phyloP scores from a whole-genome alignment of 2,329 filamentous ascomycete genomes.

The Davidsoniella eucalypti region DNA sequence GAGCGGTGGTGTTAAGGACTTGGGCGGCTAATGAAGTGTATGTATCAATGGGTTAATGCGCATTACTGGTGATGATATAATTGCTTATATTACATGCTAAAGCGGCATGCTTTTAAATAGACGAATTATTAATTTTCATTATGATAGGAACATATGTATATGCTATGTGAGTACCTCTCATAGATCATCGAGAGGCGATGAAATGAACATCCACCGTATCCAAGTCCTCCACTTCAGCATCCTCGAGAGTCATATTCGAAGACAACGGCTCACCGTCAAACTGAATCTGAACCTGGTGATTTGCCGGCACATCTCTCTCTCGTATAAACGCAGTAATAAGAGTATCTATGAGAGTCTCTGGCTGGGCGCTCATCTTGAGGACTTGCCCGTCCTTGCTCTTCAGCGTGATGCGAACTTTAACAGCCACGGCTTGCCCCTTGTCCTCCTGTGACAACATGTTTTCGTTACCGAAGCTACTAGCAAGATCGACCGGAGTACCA shows the following conservation, averaged over 20 bases:
- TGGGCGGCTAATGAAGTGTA: not conserved
- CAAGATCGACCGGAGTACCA: too few relatives aligned
- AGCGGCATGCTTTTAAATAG: too few relatives aligned
- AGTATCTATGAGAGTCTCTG: slow-evolving; percentile 42
- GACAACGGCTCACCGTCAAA: slow-evolving; percentile 65
- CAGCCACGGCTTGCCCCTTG: slow-evolving; percentile 16
- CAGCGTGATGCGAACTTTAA: slow-evolving; percentile 34
- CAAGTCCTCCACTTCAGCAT: slow-evolving; percentile 57
- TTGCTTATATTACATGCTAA: too few relatives aligned
- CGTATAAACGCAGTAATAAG: slow-evolving; percentile 46
- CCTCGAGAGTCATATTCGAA: slow-evolving; percentile 39
- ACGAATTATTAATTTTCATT: too few relatives aligned
- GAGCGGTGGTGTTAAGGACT: slow-evolving; percentile 52
- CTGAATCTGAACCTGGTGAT: slow-evolving; percentile 41
- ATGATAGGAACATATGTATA: not conserved
- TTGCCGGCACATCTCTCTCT: slow-evolving; percentile 31
- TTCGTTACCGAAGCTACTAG: too few relatives aligned
- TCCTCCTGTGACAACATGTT: slow-evolving; percentile 1
- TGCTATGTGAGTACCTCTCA: slow-evolving; percentile 18
- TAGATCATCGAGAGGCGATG: not conserved
- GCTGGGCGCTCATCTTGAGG: slow-evolving; percentile 33
- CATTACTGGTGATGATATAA: not conserved
- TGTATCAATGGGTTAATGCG: not conserved
- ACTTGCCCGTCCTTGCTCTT: slow-evolving; percentile 34
- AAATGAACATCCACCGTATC: slow-evolving; percentile 62